Base-by-base conservation (phyloP, 257 asterid genomes). In the Paulownia fortunei region DNA sequence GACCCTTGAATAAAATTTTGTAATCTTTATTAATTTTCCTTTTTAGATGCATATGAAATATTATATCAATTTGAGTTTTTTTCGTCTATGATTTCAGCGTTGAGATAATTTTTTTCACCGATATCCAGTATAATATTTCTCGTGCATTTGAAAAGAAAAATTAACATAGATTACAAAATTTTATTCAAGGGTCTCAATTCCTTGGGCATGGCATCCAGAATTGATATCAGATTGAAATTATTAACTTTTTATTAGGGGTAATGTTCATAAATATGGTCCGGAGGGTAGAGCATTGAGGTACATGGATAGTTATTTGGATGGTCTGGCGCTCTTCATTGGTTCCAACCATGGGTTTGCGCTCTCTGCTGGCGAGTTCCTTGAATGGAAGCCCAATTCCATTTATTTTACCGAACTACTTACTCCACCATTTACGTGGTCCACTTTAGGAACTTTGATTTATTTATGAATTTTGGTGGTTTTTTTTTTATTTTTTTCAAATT, bases 1-100 rank as follows among this genome's bases (percentile, higher is more conserved):
- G 95, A 69, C 97, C 97, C 81, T 59, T 88, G 73, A 83, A 81
- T 70, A 89, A 87, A 82, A 82, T 91, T 73, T 83, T 92, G 90
- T 92, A 82, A 76, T 77, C 23, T 49, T 16, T 24, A 44, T 72
- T 24, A 47, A 7, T 18, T 54, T 72, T 26, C 36, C 27, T n/a
- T 39, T 65, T 52, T 54, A 46, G 36, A 52, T 11, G 6, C 21
- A 51, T 10, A 1, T 26, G 24, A 26, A 47, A 49, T 34, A 4
- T 4, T 2, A 39, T 44, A 3, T 15, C 26, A 13, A 0, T 46
- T 47, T 5, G 0, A 2, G 16, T n/a, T 18, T 15, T 27, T 41
- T 41, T 21, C 13, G 1, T 13, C 24, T 23, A 9, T 3, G 3
- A 32, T 23, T 13, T n/a, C n/a, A 60, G 0, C 30, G 21, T 60